Evolutionary conservation across 352 stramenopile genomes (phyloP).

Genomic region (Phytophthora rubi): DNA sequence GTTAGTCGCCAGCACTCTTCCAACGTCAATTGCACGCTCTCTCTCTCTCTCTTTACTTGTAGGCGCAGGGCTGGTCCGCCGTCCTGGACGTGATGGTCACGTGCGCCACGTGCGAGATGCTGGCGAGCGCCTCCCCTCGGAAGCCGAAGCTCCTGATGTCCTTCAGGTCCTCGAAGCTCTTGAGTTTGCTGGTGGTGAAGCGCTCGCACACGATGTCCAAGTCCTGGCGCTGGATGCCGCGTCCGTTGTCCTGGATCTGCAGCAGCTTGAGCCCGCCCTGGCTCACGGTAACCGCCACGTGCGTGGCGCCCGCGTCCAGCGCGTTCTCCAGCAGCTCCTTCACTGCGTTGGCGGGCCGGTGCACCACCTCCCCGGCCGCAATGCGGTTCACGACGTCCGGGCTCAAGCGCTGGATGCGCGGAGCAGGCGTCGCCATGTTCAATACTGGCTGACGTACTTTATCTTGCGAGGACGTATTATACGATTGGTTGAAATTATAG

Average conservation of each 20-base stretch:
- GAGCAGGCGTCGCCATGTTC: conserved; percentile 10
- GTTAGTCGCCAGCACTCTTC: neutral
- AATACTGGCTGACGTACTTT: conserved; percentile 43
- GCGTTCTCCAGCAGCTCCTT: conserved; percentile 99
- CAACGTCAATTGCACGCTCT: conserved; percentile 10
- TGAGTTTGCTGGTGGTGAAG: conserved; percentile 98
- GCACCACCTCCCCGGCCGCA: conserved; percentile 95
- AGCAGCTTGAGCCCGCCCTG: conserved; percentile 93
- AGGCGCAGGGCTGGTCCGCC: conserved; percentile 75
- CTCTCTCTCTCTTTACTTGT: conserved; percentile 50
- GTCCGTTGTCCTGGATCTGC: conserved; percentile 96
- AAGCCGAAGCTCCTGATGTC: conserved; percentile 98
- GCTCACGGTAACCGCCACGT: conserved; percentile 78
- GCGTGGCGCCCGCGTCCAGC: conserved; percentile 94
- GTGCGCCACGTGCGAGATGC: conserved; percentile 95
- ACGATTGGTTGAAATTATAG: conserved; percentile 42
- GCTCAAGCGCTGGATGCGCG: conserved; percentile 88
- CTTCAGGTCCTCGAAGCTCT: conserved; percentile 94
- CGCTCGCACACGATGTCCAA: conserved; percentile 96
- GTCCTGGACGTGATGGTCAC: conserved; percentile 92
- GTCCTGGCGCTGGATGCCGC: conserved; percentile 92
- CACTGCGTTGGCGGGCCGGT: conserved; percentile 93
- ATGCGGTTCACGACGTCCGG: conserved; percentile 96
- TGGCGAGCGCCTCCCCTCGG: conserved; percentile 98
- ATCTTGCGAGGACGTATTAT: conserved; percentile 39